Base-by-base conservation (phyloP, 345 rosid genomes). In the Pugionium dolabratum region DNA sequence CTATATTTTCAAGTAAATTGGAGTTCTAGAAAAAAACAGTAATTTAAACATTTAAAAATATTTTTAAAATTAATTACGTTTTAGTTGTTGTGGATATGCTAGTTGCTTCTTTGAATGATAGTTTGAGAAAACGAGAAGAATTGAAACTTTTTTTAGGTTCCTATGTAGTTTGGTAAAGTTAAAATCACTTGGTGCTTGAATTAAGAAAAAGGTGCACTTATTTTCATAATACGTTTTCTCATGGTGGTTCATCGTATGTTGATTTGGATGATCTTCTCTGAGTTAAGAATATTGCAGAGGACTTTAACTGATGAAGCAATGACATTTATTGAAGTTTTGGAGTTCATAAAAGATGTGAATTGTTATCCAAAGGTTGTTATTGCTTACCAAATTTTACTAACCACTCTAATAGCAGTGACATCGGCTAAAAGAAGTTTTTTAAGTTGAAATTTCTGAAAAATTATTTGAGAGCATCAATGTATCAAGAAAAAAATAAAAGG, bases 61-160 rank as follows among this genome's bases (percentile, higher is more conserved):
- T 3, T 55, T 55, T 37, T 55, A 55, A 7, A 36, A 26, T 55
- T 2, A 55, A 55, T 25, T 55, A 36, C 8, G 26, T 55, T 9
- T 2, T 55, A 0, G 44, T 37, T 37, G 44, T 55, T 25, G 60
- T 55, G 7, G 60, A 55, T 26, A 18, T 35, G 44, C 43, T 7
- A 35, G 11, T 36, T 7, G 5, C 43, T 36, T 55, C 32, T 1
- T 30, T 31, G 64, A 43, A 6, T 3, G 28, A n/a, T 10, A 59
- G 64, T 59, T 59, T 59, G 50, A 59, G 10, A 34, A 43, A 59
- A 56, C 27, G 34, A 39, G 34, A 56, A 37, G 46, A 55, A 36
- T 36, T 36, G 44, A 26, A 25, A 7, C 2, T 18, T 44, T 55
- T 55, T 46, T 55, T 55, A 37, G 55, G 31, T 51, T 51, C 18